A percentile compares a stretch with the other conserved stretches of the same genome.
Conservation (phyloP, 2,329 filamentous ascomycete genomes). For the Dichotomopilus funicola region DNA sequence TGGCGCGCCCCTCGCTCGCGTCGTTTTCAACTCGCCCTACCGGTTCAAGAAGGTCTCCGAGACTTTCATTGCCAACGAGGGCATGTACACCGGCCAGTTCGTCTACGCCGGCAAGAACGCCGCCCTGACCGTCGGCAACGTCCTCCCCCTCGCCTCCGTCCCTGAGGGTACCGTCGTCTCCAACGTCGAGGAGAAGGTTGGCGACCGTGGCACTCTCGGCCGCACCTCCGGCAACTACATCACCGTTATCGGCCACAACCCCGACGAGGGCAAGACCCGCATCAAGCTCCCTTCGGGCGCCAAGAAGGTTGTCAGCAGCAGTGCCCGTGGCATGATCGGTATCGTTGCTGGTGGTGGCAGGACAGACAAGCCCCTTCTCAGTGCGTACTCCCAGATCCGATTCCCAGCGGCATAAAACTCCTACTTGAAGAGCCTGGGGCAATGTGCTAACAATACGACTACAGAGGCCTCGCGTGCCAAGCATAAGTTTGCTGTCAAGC, state of each 20-base stretch:
- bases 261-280: constrained; percentile 98
- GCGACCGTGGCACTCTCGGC: constrained; percentile 92
- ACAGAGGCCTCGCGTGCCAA: constrained; percentile 97
- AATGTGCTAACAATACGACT: constrained; percentile 34
- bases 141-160: constrained; percentile 88
- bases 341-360: constrained; percentile 98
- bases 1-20: constrained; percentile 94
- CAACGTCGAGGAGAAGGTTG: constrained; percentile 98
- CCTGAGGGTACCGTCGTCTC: constrained; percentile 98
- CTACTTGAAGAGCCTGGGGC: not conserved
- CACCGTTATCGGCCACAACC: constrained; percentile 96
- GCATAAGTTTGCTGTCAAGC: constrained; percentile 99
- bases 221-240: constrained; percentile 99
- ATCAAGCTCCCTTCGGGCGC: constrained; percentile 98
- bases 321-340: constrained; percentile 94
- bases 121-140: constrained; percentile 91
- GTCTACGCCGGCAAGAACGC: constrained; percentile 99
- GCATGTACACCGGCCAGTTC: constrained; percentile 99
- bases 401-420: constrained; percentile 14
- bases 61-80: constrained; percentile 99
- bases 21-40: constrained; percentile 97
- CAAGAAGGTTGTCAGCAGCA: constrained; percentile 97
- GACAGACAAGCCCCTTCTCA: constrained; percentile 99
- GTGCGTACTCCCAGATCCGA: constrained; percentile 42
- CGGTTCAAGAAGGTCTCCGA: constrained; percentile 95